Conservation (phyloP, 164 flowering plant genomes). For the Buxus sempervirens region DNA sequence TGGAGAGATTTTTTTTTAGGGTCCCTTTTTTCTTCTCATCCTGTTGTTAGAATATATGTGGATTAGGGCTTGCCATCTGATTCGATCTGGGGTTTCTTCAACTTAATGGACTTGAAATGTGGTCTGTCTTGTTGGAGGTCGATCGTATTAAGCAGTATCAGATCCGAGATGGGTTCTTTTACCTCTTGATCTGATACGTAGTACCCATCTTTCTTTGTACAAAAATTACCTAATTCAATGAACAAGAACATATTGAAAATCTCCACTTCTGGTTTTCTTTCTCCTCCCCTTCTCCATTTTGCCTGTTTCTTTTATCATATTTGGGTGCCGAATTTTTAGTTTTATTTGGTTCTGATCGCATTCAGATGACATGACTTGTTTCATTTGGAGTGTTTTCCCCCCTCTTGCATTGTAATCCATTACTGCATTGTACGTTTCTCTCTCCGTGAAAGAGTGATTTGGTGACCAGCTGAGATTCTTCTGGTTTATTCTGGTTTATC, state of each 20-base stretch:
- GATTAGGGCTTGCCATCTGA: constrained; percentile 2
- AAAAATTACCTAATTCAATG: not conserved
- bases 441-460: no score
- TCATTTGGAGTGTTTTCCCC: no score
- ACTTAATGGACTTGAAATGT: constrained; percentile 25
- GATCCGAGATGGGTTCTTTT: not conserved
- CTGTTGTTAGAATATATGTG: constrained; percentile 25
- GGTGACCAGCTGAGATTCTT: no score
- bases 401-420: no score
- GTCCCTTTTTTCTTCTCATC: not conserved
- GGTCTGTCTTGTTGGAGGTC: constrained; percentile 24
- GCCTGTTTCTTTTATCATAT: no score
- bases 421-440: no score
- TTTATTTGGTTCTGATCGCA: no score
- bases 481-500: no score
- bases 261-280: not conserved
- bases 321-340: no score
- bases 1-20: constrained; percentile 1
- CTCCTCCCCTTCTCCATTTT: not conserved
- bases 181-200: constrained; percentile 1
- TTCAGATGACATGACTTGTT: no score
- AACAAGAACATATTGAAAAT: not conserved
- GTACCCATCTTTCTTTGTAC: not conserved
- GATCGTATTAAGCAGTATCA: constrained; percentile 3
- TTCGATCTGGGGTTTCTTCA: constrained; percentile 26